These are phyloP conservation scores for Microcos paniculata DNA, from an alignment of 345 rosid species.

Conservation along the genomic window DNA sequence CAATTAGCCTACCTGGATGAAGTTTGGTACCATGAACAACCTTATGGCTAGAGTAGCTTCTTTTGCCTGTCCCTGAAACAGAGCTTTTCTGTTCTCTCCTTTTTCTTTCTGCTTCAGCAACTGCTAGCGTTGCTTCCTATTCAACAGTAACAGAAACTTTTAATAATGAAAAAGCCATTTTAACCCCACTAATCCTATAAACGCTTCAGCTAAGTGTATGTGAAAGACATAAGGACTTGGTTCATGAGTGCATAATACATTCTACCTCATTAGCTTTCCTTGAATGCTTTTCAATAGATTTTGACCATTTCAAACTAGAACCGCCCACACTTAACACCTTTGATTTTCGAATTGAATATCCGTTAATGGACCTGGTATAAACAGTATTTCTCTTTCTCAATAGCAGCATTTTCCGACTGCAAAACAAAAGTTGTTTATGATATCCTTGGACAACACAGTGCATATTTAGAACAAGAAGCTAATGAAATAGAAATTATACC, in stretches of 20 bases:
- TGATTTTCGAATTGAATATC: slow-evolving; percentile 81
- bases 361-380: slow-evolving; percentile 82
- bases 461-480: slow-evolving; percentile 17
- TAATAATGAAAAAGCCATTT: slow-evolving; percentile 6
- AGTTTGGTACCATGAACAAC: slow-evolving; percentile 27
- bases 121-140: slow-evolving; percentile 91
- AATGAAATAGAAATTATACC: slow-evolving; percentile 48
- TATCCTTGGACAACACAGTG: slow-evolving; percentile 17
- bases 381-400: slow-evolving; percentile 74
- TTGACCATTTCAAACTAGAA: slow-evolving; percentile 91
- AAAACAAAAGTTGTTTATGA: slow-evolving; percentile 30
- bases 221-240: background rate
- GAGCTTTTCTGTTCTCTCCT: slow-evolving; percentile 55
- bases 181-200: background rate
- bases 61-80: slow-evolving; percentile 39
- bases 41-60: slow-evolving; percentile 51
- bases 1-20: slow-evolving; percentile 24
- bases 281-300: slow-evolving; percentile 78
- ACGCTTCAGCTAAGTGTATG: background rate
- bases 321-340: slow-evolving; percentile 92
- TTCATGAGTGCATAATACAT: slow-evolving; percentile 12
- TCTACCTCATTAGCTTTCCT: slow-evolving; percentile 90
- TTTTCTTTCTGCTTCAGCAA: slow-evolving; percentile 76
- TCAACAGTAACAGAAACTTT: slow-evolving; percentile 10
- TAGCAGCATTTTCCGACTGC: slow-evolving; percentile 59